Percentiles rank a stretch among this genome's conserved stretches.
phyloP scores from a whole-genome alignment of 306 rosid genomes.

The Prunus armeniaca region DNA sequence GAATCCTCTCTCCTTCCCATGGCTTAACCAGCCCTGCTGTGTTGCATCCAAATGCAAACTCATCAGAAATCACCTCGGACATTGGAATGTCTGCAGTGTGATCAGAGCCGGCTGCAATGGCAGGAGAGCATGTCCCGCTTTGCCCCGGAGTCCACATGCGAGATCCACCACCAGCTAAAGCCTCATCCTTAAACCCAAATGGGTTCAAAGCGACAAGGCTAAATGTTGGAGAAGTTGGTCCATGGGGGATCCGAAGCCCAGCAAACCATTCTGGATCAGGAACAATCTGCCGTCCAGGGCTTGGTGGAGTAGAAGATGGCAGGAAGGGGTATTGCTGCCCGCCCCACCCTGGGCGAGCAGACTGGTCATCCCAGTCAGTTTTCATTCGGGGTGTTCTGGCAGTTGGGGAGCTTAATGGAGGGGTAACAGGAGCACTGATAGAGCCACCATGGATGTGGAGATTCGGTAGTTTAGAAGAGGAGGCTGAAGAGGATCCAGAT shows the following conservation, averaged over 20 bases:
- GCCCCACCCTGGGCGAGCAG: slow-evolving; percentile 42
- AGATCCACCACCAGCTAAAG: slow-evolving; percentile 55
- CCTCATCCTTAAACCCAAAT: slow-evolving; percentile 74
- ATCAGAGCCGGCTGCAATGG: slow-evolving; percentile 67
- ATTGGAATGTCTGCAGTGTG: slow-evolving; percentile 75
- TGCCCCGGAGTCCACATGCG: slow-evolving; percentile 88
- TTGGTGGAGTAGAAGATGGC: slow-evolving; percentile 83
- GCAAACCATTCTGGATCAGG: slow-evolving; percentile 72
- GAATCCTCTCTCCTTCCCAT: slow-evolving; percentile 90
- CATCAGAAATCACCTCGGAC: slow-evolving; percentile 70
- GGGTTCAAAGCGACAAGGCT: slow-evolving; percentile 78
- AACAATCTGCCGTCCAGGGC: slow-evolving; percentile 68
- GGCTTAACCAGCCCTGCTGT: slow-evolving; percentile 65
- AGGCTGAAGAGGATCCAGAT: slow-evolving; percentile 67
- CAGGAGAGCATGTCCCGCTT: slow-evolving; percentile 93
- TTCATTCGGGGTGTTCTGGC: slow-evolving; percentile 63
- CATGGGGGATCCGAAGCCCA: slow-evolving; percentile 63
- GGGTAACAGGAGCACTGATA: slow-evolving; percentile 88
- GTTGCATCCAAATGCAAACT: slow-evolving; percentile 82
- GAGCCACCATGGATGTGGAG: slow-evolving; percentile 61
- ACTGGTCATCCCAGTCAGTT: slow-evolving; percentile 59
- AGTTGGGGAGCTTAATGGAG: slow-evolving; percentile 90
- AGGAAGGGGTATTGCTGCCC: slow-evolving; percentile 55
- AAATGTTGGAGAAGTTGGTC: slow-evolving; percentile 77
- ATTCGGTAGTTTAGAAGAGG: slow-evolving; percentile 68